A percentile compares a stretch with the other conserved stretches of the same genome.
Conservation (phyloP, 495 filamentous ascomycete genomes). For the Neurospora tetraspora region DNA sequence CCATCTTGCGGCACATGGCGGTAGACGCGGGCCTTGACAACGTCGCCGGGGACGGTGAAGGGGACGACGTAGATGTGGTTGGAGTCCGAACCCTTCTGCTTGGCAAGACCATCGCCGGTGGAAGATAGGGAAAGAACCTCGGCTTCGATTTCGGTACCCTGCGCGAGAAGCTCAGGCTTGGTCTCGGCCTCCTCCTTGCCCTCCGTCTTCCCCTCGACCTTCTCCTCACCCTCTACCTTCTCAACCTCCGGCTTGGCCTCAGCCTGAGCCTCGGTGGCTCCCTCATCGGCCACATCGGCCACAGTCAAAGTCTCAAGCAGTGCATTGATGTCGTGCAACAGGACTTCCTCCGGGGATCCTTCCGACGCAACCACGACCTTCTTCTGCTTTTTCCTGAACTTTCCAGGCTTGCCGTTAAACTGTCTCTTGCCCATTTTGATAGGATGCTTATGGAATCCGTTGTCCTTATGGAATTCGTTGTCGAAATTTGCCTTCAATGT, state of each 20-base stretch:
- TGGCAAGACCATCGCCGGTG: constrained; percentile 79
- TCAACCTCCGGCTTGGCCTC: constrained; percentile 1
- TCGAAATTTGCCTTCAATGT: neutral
- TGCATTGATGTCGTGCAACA: constrained; percentile 57
- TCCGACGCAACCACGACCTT: constrained; percentile 11
- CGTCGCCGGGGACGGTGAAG: constrained; percentile 75
- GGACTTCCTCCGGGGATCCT: constrained; percentile 60
- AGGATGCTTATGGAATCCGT: neutral
- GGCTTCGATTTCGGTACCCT: constrained; percentile 68
- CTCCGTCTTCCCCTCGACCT: constrained; percentile 1
- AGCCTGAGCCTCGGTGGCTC: constrained; percentile 4
- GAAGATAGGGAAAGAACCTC: constrained; percentile 68
- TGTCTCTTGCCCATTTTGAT: neutral
- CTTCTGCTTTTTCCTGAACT: constrained; percentile 12
- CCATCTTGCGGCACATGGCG: constrained; percentile 47
- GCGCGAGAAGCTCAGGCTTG: constrained; percentile 39
- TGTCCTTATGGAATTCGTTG: neutral
- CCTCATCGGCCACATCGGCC: constrained; percentile 18
- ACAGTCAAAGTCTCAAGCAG: constrained; percentile 48
- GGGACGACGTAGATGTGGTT: constrained; percentile 81
- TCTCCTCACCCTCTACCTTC: neutral
- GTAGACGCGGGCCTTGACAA: constrained; percentile 66
- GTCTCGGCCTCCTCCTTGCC: constrained; percentile 1
- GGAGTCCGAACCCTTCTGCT: constrained; percentile 48
- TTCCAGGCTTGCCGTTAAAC: constrained; percentile 8